Evolutionary conservation across 129 eudicot genomes (phyloP), one percentile per base, ranked within the genome.

Genomic region (Flaveria ramosissima): DNA sequence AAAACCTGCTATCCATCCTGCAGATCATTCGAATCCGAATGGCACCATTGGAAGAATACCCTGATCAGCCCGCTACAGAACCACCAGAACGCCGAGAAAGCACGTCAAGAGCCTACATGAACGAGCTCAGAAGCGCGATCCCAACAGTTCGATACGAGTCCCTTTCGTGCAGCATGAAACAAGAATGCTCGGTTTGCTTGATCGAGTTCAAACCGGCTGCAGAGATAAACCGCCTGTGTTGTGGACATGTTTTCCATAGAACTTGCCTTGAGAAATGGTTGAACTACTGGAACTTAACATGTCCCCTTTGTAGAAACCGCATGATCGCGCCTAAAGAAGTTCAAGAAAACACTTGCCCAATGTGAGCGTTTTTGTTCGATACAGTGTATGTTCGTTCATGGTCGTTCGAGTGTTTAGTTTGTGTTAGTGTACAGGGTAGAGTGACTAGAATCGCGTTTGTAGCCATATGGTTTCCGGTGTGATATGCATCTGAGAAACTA

Each of bases 111-210:
- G 60, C 83, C 48, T 88, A 85, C 85, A 83, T 88, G 80, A 85
- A 92, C 42, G 90, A 92, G 56, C 83, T 92, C 81, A 73, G 89
- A 16, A 85, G 77, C 84, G 72, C 69, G 21, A 88, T 84, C 53
- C 98, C 94, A 3, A 72, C 89, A 7, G 46, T 84, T n/a, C 84
- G 85, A 9, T 92, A 83, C 39, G 90, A 83, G 65, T 83, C 93
- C 7, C 52, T 92, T 6, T 84, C 67, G 21, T 75, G 61, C 24
- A 47, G 62, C 64, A 10, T 30, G 23, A 72, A 78, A 75, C 93
- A 89, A 51, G 96, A 92, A 57, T 92, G 98, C 75, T 82, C 96
- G 0, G 92, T 92, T 82, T 92, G 98, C 82, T 75, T 92, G 84
- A 77, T 80, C n/a, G 92, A 88, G 67, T 92, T 90, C 79, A 84